These are phyloP conservation scores for Anaeramoeba flamelloides DNA, from an alignment of 78 protist genomes.

Conservation along the genomic window DNA sequence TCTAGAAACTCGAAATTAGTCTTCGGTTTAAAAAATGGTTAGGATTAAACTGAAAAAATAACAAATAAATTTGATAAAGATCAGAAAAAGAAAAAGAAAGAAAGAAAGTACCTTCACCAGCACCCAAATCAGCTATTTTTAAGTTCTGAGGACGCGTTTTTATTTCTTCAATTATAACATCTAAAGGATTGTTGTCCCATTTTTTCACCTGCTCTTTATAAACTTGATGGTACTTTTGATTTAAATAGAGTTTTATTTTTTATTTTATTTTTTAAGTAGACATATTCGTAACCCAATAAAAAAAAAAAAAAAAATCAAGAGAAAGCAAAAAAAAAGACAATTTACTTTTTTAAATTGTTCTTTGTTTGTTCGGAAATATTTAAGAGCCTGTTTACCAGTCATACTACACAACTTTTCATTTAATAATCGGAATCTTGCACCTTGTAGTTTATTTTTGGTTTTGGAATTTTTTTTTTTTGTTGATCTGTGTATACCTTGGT, in stretches of 20 bases:
- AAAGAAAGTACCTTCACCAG: slow-evolving; percentile 33
- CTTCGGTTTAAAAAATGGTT: no score
- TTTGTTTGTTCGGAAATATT: no score
- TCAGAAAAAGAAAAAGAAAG: no score
- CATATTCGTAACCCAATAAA: not conserved
- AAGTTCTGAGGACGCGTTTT: not conserved
- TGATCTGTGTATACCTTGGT: no score
- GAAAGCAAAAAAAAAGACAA: not conserved
- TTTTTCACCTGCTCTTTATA: slow-evolving; percentile 4
- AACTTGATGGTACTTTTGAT: slow-evolving; percentile 29
- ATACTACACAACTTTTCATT: slow-evolving; percentile 25
- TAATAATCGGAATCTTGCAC: slow-evolving; percentile 20
- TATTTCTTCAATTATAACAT: not conserved
- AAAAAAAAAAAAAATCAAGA: not conserved
- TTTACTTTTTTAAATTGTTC: not conserved
- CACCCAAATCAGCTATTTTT: slow-evolving; percentile 26
- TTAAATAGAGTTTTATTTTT: slow-evolving; percentile 3
- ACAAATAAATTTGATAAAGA: no score
- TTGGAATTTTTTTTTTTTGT: no score
- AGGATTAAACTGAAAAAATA: no score
- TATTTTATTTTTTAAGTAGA: not conserved
- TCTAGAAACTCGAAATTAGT: no score
- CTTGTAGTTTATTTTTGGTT: slow-evolving; percentile 16
- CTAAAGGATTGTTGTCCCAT: slow-evolving; percentile 14
- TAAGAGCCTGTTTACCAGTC: no score